Evolutionary conservation across 2,329 filamentous ascomycete species (phyloP).

Genomic region (Davidsoniella neocaledoniae): DNA sequence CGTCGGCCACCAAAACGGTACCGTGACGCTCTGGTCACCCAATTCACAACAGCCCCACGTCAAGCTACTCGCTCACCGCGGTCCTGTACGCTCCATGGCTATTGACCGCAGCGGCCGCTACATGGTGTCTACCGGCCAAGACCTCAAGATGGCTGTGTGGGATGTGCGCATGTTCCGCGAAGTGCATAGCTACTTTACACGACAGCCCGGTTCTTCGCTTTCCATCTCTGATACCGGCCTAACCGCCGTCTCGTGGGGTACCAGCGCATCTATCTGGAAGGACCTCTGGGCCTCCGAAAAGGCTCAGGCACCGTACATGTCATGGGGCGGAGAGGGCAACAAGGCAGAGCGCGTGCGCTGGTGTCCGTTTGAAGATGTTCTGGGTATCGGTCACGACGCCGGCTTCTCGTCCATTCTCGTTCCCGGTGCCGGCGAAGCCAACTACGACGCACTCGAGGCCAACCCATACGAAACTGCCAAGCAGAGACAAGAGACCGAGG

Average conservation of each 20-base stretch:
- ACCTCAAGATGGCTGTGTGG: constrained; percentile 86
- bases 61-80: constrained; percentile 76
- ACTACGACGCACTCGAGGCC: constrained; percentile 82
- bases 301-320: constrained; percentile 78
- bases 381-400: constrained; percentile 67
- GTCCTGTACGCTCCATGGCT: constrained; percentile 71
- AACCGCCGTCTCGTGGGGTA: constrained; percentile 82
- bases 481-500: constrained; percentile 83
- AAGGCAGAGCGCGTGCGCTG: constrained; percentile 67
- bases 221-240: constrained; percentile 79
- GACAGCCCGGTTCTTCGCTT: constrained; percentile 65
- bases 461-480: constrained; percentile 92
- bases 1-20: constrained; percentile 86
- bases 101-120: constrained; percentile 83
- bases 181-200: constrained; percentile 74
- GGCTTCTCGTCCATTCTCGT: constrained; percentile 85
- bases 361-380: constrained; percentile 89
- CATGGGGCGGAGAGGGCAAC: constrained; percentile 75
- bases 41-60: constrained; percentile 76
- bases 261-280: constrained; percentile 77
- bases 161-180: constrained; percentile 89
- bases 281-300: constrained; percentile 73
- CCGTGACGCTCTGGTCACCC: constrained; percentile 89
- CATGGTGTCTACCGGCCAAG: constrained; percentile 87
- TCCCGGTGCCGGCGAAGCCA: constrained; percentile 89